A percentile compares a stretch with the other conserved stretches of the same genome.
These are phyloP conservation scores for Pezicula neosporulosa DNA, from an alignment of 2,329 filamentous ascomycete species.

Conservation along the genomic window DNA sequence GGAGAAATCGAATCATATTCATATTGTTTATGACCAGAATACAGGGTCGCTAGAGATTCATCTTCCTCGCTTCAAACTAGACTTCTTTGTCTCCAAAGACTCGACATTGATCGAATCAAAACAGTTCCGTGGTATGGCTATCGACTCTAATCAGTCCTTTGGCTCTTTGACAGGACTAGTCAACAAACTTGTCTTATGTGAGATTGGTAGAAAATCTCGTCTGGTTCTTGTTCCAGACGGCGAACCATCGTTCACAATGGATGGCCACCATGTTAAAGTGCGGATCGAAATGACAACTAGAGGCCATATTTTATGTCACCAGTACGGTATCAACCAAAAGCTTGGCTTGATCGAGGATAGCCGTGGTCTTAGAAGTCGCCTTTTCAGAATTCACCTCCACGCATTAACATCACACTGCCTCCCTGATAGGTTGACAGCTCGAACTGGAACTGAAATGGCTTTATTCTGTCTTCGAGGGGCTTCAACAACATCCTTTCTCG, in stretches of 20 bases:
- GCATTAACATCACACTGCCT: constrained; percentile 50
- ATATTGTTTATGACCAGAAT: constrained; percentile 26
- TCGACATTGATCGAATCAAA: constrained; percentile 35
- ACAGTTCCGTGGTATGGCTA: constrained; percentile 45
- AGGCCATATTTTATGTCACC: constrained; percentile 28
- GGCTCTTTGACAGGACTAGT: constrained; percentile 45
- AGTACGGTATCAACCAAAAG: constrained; percentile 44
- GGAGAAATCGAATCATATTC: constrained; percentile 31
- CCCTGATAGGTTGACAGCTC: constrained; percentile 42
- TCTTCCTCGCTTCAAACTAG: constrained; percentile 43
- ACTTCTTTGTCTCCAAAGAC: constrained; percentile 36
- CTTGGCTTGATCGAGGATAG: constrained; percentile 49
- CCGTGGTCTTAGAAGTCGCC: constrained; percentile 46
- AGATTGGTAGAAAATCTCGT: constrained; percentile 20
- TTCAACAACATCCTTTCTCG: constrained; percentile 42
- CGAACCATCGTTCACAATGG: constrained; percentile 11
- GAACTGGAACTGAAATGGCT: constrained; percentile 53
- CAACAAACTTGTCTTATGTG: constrained; percentile 44
- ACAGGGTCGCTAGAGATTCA: constrained; percentile 31
- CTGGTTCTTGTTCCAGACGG: constrained; percentile 38
- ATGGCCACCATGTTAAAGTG: constrained; percentile 31
- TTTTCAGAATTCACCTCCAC: constrained; percentile 50
- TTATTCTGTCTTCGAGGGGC: constrained; percentile 45
- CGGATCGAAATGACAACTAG: constrained; percentile 21
- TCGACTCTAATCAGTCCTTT: constrained; percentile 44